Conservation (phyloP, 441 rosid species). For the Brassica hybrid region DNA sequence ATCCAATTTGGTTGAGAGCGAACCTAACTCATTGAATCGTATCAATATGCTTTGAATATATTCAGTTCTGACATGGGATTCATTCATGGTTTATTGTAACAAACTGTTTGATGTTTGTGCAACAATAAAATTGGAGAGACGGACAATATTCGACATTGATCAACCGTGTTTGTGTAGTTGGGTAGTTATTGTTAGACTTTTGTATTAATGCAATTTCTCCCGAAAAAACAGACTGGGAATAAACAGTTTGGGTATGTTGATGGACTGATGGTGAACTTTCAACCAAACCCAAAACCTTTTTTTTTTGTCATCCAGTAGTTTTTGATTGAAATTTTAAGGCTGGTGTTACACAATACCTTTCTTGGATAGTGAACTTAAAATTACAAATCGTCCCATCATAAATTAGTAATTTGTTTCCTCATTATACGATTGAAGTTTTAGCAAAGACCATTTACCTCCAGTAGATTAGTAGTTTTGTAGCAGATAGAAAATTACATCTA, state of each 20-base stretch:
- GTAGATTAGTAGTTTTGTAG: background rate
- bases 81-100: background rate
- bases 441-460: background rate
- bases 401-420: background rate
- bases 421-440: background rate
- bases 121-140: background rate
- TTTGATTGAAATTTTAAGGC: background rate
- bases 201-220: background rate
- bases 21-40: background rate
- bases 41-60: background rate
- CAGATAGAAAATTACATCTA: background rate
- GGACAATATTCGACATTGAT: background rate
- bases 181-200: background rate
- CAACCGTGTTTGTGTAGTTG: background rate
- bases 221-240: background rate
- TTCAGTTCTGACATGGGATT: background rate
- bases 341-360: conserved; percentile 1
- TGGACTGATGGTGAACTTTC: background rate
- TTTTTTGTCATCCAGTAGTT: background rate
- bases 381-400: conserved; percentile 1
- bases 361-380: background rate
- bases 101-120: background rate
- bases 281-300: background rate
- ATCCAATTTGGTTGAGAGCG: background rate
- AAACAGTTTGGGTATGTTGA: background rate